Percentiles rank a stretch among this genome's conserved stretches.
Evolutionary conservation across 768 basidiomycete species (phyloP).

Genomic region (Rhizopogon sp.): DNA sequence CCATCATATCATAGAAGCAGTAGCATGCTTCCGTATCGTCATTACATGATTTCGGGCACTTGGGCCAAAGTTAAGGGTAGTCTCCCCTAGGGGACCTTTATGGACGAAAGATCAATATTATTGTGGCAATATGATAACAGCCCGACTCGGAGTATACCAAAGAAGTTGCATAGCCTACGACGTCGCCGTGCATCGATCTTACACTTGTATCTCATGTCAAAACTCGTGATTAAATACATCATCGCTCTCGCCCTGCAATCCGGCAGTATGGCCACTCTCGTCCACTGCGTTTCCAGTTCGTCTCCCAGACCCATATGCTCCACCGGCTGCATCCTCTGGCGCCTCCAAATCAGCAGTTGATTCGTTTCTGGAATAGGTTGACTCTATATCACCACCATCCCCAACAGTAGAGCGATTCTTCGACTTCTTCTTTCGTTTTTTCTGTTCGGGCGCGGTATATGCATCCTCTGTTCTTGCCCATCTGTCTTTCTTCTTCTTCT

Average conservation of each 20-base stretch:
- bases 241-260: conserved; percentile 28
- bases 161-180: too few relatives aligned
- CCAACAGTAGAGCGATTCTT: conserved; percentile 38
- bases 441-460: conserved; percentile 44
- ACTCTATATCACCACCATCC: conserved; percentile 25
- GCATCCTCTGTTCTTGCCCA: conserved; percentile 88
- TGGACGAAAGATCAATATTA: too few relatives aligned
- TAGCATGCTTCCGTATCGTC: too few relatives aligned
- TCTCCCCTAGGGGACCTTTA: too few relatives aligned
- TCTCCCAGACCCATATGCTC: conserved; percentile 44
- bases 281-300: conserved; percentile 6
- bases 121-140: too few relatives aligned
- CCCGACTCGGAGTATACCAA: too few relatives aligned
- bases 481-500: conserved; percentile 78
- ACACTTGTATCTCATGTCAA: conserved; percentile 22
- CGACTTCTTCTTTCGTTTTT: conserved; percentile 65
- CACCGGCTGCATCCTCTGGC: conserved; percentile 72
- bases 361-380: conserved; percentile 28
- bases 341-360: conserved; percentile 39
- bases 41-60: too few relatives aligned
- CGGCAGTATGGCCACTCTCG: conserved; percentile 11
- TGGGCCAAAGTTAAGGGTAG: too few relatives aligned
- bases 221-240: conserved; percentile 67
- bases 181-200: too few relatives aligned
- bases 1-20: too few relatives aligned